Evolutionary conservation across 352 stramenopile genomes (phyloP), one percentile per base, ranked within the genome.

Genomic region (Pythium volutum): DNA sequence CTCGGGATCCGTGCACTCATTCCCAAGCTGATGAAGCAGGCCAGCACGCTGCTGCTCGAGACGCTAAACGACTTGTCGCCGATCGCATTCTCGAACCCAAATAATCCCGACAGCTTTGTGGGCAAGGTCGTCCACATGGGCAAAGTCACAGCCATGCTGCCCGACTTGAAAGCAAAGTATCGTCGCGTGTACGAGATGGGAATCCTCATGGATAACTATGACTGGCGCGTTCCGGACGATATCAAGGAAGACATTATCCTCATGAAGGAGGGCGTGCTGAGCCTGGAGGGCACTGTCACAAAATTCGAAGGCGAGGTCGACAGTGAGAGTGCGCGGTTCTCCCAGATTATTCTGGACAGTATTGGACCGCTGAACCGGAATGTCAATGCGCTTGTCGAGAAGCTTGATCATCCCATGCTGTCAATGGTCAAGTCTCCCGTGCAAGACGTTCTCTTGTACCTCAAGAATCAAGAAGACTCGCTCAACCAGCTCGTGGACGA

Each of bases 221-320:
- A 87, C 9, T 98, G 93, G 94, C 74, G 81, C 16, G 76, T 98
- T 3, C 88, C 91, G 0, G 93, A 98, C 33, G 78, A 97, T 25
- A 83, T 97, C 61, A 96, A 96, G 53, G 92, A 96, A 52, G 77
- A 97, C 55, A 94, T 98, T 50, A 88, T 97, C 50, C 85, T 98
- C 42, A 91, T 98, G 81, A 96, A 97, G 34, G 88, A 98, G 66
- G 88, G 92, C 8, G 90, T 98, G 2, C 63, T 90, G 39, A 88
- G 81, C 39, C 72, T 98, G 1, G 93, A 98, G 71, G 83, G 81
- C 7, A 95, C 88, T 0, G 75, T 97, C 2, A 91, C 89, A 5
- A 83, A 87, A 20, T 97, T 95, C 31, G 91, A 98, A 72, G 90
- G 78, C 15, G 84, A 96, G 29, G 79, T 97, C 29, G 91, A 98